phyloP scores from a whole-genome alignment of 225 moss, liverwort and hornwort genomes.

The Antitrichia curtipendula region DNA sequence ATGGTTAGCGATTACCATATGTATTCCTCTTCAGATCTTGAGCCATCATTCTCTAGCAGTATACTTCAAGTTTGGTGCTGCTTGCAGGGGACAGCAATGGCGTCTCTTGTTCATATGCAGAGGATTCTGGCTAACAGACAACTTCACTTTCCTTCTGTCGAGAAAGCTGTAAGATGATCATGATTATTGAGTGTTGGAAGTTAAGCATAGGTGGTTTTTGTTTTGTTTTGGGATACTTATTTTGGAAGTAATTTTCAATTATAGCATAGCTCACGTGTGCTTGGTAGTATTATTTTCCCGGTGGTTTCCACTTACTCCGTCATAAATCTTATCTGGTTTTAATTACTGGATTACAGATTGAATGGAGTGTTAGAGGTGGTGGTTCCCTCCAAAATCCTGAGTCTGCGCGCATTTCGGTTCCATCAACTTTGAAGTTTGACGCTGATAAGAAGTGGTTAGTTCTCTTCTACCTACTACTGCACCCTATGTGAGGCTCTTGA shows the following conservation, averaged over 20 bases:
- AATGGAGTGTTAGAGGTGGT: slow-evolving; percentile 98
- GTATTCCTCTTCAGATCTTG: background rate
- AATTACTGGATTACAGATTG: slow-evolving; percentile 50
- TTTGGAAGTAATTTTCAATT: background rate
- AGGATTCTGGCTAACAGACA: slow-evolving; percentile 76
- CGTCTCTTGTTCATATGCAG: slow-evolving; percentile 95
- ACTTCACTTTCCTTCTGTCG: slow-evolving; percentile 77
- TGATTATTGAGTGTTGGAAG: background rate
- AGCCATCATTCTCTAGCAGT: background rate
- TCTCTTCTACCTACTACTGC: background rate
- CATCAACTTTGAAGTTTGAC: slow-evolving; percentile 68
- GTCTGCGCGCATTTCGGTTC: slow-evolving; percentile 93
- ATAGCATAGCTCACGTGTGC: background rate
- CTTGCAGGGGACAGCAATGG: slow-evolving; percentile 92
- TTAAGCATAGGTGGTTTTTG: background rate
- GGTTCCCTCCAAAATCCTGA: slow-evolving; percentile 84
- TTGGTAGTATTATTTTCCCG: background rate
- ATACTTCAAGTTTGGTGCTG: background rate
- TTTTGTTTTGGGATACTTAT: background rate
- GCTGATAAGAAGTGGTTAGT: slow-evolving; percentile 57
- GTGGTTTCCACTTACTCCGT: background rate
- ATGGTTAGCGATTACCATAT: background rate
- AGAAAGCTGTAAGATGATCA: slow-evolving; percentile 69
- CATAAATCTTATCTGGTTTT: background rate
- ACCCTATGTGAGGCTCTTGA: background rate